These are phyloP conservation scores for Aspergillus mulundensis DNA, from an alignment of 495 filamentous ascomycete genomes.

Conservation along the genomic window DNA sequence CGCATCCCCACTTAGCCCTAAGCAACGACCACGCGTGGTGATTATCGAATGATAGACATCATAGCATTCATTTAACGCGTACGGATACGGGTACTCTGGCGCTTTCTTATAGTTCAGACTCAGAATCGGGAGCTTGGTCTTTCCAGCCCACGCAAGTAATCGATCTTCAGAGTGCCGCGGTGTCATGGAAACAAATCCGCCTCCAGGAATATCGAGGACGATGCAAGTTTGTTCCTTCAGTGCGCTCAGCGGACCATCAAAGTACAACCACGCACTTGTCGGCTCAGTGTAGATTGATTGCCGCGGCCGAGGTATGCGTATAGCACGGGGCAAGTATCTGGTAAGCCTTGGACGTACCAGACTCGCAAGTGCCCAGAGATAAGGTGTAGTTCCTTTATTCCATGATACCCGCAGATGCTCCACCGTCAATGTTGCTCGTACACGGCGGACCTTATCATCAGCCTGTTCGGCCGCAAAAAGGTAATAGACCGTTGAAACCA, in stretches of 20 bases:
- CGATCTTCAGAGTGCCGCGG: slow-evolving; percentile 90
- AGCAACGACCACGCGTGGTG: slow-evolving; percentile 68
- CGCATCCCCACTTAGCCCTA: slow-evolving; percentile 72
- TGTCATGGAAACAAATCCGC: slow-evolving; percentile 93
- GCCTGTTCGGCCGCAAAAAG: slow-evolving; percentile 88
- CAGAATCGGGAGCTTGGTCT: slow-evolving; percentile 75
- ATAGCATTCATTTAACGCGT: slow-evolving; percentile 92
- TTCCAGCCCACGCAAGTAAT: slow-evolving; percentile 82
- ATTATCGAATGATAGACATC: slow-evolving; percentile 86
- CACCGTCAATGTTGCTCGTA: slow-evolving; percentile 78
- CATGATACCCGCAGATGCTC: slow-evolving; percentile 91
- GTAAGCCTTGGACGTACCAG: slow-evolving; percentile 75
- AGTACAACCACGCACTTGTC: slow-evolving; percentile 88
- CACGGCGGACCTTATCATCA: slow-evolving; percentile 94
- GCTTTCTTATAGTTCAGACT: slow-evolving; percentile 94
- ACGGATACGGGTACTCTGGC: slow-evolving; percentile 91
- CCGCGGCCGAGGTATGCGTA: slow-evolving; percentile 76
- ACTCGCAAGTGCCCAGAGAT: slow-evolving; percentile 63
- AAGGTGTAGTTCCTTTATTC: slow-evolving; percentile 89
- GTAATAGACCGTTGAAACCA: slow-evolving; percentile 85
- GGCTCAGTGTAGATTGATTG: slow-evolving; percentile 77
- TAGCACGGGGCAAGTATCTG: slow-evolving; percentile 69
- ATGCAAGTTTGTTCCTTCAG: slow-evolving; percentile 72
- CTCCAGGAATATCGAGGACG: slow-evolving; percentile 89
- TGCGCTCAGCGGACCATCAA: slow-evolving; percentile 77